Evolutionary conservation across 1,139 yeast genomes (phyloP), one percentile per base, ranked within the genome.

Genomic region (Chernovozyma sophiae-reginae): DNA sequence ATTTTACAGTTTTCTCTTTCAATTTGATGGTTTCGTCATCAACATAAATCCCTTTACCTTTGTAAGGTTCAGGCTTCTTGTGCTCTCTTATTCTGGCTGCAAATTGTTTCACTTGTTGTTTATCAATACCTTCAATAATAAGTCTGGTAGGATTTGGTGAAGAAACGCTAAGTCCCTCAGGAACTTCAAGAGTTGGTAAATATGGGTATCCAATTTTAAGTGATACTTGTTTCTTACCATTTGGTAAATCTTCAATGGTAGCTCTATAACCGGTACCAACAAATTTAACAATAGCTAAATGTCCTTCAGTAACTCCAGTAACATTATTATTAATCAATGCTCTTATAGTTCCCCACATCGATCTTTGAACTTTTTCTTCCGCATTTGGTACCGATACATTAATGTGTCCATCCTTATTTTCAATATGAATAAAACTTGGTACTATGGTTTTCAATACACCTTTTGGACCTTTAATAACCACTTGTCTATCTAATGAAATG

Each of bases 231-330:
- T 77, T 72, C 36, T 70, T 70, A 8, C 86, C 86, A 38, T 68
- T 70, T 22, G 72, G 64, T 32, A 67, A 65, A 33, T 69, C 74
- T 45, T 82, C 83, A 35, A 86, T 62, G 28, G 75, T 68, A 3
- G 95, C 96, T 62, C 97, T 81, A 73, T 86, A 94, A 56, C 99
- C 99, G 13, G 97, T 92, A 48, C 99, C 99, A 19, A 89, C 96
- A 49, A 94, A 84, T 61, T 81, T 85, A 46, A 94, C 74, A 41
- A 90, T 83, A 28, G 95, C 79, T 46, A 89, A 66, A 57, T 92
- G 97, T 12, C 97, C 97, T 50, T 90, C 97, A 30, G 87, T 77
- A 25, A 89, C 95, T 34, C 99, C 99, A 34, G 77, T 69, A 28
- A 92, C 72, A 51, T 84, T 77, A 62, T 92, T 92, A 52, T 79